Percentiles rank a stretch among this genome's conserved stretches.
phyloP scores from a whole-genome alignment of 116 monocot species.

The Thalassia testudinum region DNA sequence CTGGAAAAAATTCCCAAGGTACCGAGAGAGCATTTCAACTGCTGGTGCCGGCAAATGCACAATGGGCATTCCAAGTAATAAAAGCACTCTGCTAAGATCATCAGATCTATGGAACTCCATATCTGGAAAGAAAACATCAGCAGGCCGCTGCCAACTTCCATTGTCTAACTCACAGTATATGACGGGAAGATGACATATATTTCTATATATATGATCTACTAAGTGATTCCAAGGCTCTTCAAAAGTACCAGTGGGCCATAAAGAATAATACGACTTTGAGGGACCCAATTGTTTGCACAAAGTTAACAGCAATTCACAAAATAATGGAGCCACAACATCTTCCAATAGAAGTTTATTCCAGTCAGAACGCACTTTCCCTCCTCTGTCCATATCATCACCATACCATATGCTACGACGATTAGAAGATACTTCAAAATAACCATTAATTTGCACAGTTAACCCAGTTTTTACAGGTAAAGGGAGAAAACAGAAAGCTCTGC shows the following conservation, averaged over 20 bases:
- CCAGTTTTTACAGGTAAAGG: constrained; percentile 92
- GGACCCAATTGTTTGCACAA: constrained; percentile 38
- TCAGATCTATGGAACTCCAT: constrained; percentile 24
- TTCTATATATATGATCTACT: constrained; percentile 48
- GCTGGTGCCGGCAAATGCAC: constrained; percentile 40
- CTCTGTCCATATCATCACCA: constrained; percentile 93
- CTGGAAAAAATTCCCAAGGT: constrained; percentile 18
- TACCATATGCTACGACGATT: constrained; percentile 95
- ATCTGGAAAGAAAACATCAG: constrained; percentile 73
- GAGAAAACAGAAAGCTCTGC: constrained; percentile 90
- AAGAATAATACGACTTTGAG: constrained; percentile 52
- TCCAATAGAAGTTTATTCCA: constrained; percentile 90
- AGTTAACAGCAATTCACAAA: constrained; percentile 53
- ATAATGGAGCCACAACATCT: constrained; percentile 71
- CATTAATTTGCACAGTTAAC: constrained; percentile 82
- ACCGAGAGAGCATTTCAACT: constrained; percentile 41
- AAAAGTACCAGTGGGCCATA: constrained; percentile 80
- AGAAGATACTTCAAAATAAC: constrained; percentile 94
- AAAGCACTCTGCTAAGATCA: constrained; percentile 49
- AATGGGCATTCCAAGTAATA: constrained; percentile 64
- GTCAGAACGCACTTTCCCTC: constrained; percentile 91
- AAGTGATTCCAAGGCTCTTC: constrained; percentile 80
- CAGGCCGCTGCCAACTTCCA: constrained; percentile 68
- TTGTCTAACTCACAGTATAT: constrained; percentile 45
- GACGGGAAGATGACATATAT: constrained; percentile 40